phyloP scores from a whole-genome alignment of 371 early-diverging fungal genomes.

The Apophysomyces sp. region DNA sequence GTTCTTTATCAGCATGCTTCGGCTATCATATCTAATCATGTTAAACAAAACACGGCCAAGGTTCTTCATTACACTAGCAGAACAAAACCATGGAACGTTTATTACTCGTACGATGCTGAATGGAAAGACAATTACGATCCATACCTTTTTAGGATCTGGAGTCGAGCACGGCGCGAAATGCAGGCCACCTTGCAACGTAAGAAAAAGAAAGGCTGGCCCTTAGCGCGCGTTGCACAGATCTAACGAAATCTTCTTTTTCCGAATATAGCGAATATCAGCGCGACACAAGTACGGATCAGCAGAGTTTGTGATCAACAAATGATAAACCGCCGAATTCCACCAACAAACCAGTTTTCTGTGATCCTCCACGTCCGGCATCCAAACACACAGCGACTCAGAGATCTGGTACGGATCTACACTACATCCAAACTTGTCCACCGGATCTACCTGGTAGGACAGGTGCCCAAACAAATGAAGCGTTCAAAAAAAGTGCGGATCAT shows the following conservation, averaged over 20 bases:
- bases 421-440: constrained; percentile 9
- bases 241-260: too few relatives aligned
- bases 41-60: constrained; percentile 20
- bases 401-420: constrained; percentile 5
- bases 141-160: constrained; percentile 29
- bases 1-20: constrained; percentile 19
- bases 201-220: too few relatives aligned
- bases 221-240: too few relatives aligned
- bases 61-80: constrained; percentile 36
- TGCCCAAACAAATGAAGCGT: not conserved
- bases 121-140: constrained; percentile 39
- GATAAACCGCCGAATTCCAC: too few relatives aligned
- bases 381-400: not conserved
- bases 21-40: constrained; percentile 18
- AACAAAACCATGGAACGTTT: constrained; percentile 39
- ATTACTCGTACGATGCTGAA: constrained; percentile 27
- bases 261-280: too few relatives aligned
- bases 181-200: not conserved
- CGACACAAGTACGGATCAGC: too few relatives aligned
- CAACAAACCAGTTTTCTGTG: constrained; percentile 13
- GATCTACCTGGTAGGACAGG: constrained; percentile 7
- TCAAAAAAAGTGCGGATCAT: not conserved
- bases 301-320: too few relatives aligned
- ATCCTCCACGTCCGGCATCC: constrained; percentile 7
- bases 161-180: constrained; percentile 12